These are phyloP conservation scores for Sechiopsis laciniata DNA, from an alignment of 306 rosid species.

Conservation along the genomic window DNA sequence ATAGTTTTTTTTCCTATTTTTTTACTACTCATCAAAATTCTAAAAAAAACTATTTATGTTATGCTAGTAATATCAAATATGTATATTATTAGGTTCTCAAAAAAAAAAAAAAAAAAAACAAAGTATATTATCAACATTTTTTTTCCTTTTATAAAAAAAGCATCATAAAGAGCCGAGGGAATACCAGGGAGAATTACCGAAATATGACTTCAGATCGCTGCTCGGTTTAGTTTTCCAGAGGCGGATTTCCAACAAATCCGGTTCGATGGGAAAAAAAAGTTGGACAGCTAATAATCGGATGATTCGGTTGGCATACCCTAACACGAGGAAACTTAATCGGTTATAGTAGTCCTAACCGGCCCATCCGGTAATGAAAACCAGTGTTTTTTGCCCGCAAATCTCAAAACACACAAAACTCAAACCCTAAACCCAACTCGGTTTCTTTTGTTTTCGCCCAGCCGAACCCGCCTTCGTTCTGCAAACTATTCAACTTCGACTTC, in stretches of 20 bases:
- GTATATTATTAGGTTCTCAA: too few relatives aligned
- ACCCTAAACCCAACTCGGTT: constrained; percentile 50
- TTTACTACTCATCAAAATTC: too few relatives aligned
- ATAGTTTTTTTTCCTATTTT: too few relatives aligned
- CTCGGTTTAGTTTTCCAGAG: constrained; percentile 27
- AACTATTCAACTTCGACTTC: constrained; percentile 22
- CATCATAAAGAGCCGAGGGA: too few relatives aligned
- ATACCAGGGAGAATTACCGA: too few relatives aligned
- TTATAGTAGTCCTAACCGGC: constrained; percentile 18
- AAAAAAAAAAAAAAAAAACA: too few relatives aligned
- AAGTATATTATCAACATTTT: too few relatives aligned
- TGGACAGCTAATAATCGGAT: constrained; percentile 38
- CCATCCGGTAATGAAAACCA: constrained; percentile 37
- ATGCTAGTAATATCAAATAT: too few relatives aligned
- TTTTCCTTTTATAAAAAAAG: too few relatives aligned
- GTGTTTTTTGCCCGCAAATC: constrained; percentile 27
- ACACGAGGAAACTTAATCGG: constrained; percentile 18
- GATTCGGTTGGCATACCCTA: constrained; percentile 22
- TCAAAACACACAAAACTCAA: constrained; percentile 17
- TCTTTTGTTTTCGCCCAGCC: constrained; percentile 22
- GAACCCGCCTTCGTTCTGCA: constrained; percentile 14
- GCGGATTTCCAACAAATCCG: constrained; percentile 31
- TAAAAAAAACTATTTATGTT: too few relatives aligned
- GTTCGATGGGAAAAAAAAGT: constrained; percentile 23
- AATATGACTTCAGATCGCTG: background rate